A percentile compares a stretch with the other conserved stretches of the same genome.
Evolutionary conservation across 805 yeast species (phyloP).

Genomic region (Sungouiozyma ichnusensis): DNA sequence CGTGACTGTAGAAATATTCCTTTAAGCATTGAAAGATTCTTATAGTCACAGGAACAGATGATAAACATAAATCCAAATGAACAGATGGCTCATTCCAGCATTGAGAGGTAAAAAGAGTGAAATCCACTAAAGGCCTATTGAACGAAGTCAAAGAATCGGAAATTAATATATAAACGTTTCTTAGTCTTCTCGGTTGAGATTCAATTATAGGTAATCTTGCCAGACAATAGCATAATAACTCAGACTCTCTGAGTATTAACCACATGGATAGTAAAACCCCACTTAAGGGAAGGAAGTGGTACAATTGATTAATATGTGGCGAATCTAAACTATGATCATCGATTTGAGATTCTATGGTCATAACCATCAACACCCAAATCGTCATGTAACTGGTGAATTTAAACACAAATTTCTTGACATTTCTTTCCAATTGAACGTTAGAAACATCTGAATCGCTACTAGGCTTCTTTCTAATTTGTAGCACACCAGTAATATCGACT

Average conservation of each 20-base stretch:
- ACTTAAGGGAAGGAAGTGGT: conserved; percentile 10
- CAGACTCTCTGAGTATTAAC: conserved; percentile 23
- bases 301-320: background rate
- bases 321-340: background rate
- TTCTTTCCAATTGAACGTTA: conserved; percentile 33
- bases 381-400: background rate
- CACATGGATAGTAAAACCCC: conserved; percentile 13
- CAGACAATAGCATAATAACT: conserved; percentile 32
- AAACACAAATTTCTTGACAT: conserved; percentile 15
- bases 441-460: conserved; percentile 19
- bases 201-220: conserved; percentile 30
- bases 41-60: conserved; percentile 54
- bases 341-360: background rate
- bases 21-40: conserved; percentile 72
- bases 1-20: conserved; percentile 42
- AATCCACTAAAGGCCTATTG: conserved; percentile 64
- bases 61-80: conserved; percentile 23
- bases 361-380: background rate
- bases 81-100: conserved; percentile 14
- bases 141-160: conserved; percentile 83
- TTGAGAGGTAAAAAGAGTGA: conserved; percentile 45
- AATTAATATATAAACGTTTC: conserved; percentile 57
- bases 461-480: conserved; percentile 14
- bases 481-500: conserved; percentile 33
- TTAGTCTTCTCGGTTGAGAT: conserved; percentile 26